Conservation (phyloP, 1,139 yeast genomes). For the Nematodospora anomalae region DNA sequence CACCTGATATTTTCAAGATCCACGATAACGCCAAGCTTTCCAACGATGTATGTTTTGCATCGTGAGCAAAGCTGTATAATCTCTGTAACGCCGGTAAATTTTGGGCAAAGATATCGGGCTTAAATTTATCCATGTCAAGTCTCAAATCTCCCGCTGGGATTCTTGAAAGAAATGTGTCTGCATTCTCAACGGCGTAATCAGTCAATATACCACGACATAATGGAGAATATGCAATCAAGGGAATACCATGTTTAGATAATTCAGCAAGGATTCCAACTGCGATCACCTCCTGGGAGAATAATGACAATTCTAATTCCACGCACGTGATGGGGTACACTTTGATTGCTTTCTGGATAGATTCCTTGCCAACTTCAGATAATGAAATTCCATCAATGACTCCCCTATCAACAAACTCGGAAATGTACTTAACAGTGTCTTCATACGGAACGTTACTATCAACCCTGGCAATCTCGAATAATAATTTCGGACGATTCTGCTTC, state of each 20-base stretch:
- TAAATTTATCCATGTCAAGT: slow-evolving; percentile 55
- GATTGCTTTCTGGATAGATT: slow-evolving; percentile 55
- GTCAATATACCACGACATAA: slow-evolving; percentile 78
- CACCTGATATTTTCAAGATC: slow-evolving; percentile 46
- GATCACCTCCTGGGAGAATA: slow-evolving; percentile 61
- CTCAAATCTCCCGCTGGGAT: slow-evolving; percentile 59
- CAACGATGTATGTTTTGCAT: slow-evolving; percentile 42
- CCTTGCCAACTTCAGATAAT: slow-evolving; percentile 67
- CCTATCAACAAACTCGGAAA: slow-evolving; percentile 50
- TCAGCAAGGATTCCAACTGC: slow-evolving; percentile 63
- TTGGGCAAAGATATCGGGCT: slow-evolving; percentile 51
- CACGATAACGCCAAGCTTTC: slow-evolving; percentile 77
- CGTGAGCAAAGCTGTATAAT: slow-evolving; percentile 50
- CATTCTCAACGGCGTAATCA: slow-evolving; percentile 49
- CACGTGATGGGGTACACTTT: slow-evolving; percentile 53
- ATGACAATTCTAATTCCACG: slow-evolving; percentile 75
- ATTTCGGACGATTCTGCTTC: slow-evolving; percentile 40
- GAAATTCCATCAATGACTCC: slow-evolving; percentile 68
- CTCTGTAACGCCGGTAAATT: slow-evolving; percentile 50
- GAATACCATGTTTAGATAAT: slow-evolving; percentile 46
- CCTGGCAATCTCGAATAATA: slow-evolving; percentile 71
- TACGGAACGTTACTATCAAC: slow-evolving; percentile 52
- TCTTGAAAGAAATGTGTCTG: slow-evolving; percentile 31
- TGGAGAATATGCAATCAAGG: slow-evolving; percentile 79
- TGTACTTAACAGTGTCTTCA: slow-evolving; percentile 49